These are phyloP conservation scores for Barnettozyma vustinii DNA, from an alignment of 805 yeast species.

Conservation along the genomic window DNA sequence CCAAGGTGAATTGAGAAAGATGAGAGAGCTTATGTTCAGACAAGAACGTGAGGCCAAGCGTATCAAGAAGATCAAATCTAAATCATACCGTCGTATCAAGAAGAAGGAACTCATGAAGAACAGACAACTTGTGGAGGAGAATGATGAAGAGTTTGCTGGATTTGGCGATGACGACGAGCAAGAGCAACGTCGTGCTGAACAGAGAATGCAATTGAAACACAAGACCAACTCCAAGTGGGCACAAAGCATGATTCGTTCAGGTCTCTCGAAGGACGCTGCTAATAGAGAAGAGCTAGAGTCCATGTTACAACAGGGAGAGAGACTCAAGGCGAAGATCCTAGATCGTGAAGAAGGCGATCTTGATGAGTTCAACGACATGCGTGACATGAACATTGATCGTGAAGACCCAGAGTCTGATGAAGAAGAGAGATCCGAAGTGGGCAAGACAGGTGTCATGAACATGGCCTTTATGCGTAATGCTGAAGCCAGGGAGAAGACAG, in stretches of 20 bases:
- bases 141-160: constrained; percentile 40
- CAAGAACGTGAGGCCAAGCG: constrained; percentile 90
- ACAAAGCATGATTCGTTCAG: constrained; percentile 79
- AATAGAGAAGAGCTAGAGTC: constrained; percentile 90
- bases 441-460: constrained; percentile 81
- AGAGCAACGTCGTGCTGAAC: constrained; percentile 76
- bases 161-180: constrained; percentile 53
- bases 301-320: constrained; percentile 85
- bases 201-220: constrained; percentile 89
- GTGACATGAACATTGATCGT: constrained; percentile 45
- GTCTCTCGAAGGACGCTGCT: constrained; percentile 80
- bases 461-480: constrained; percentile 97
- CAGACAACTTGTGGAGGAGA: constrained; percentile 55
- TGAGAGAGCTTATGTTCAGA: constrained; percentile 95
- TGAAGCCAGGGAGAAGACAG: constrained; percentile 57
- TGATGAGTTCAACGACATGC: constrained; percentile 35
- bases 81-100: constrained; percentile 77
- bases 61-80: constrained; percentile 91
- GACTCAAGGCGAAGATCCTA: constrained; percentile 62
- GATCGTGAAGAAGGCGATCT: constrained; percentile 42
- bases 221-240: constrained; percentile 91
- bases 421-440: constrained; percentile 41
- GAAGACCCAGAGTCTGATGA: constrained; percentile 38
- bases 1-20: constrained; percentile 76
- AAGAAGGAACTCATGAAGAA: constrained; percentile 77